A percentile compares a stretch with the other conserved stretches of the same genome.
Evolutionary conservation across 2,329 filamentous ascomycete genomes (phyloP).

Genomic region (Botrytis deweyae): DNA sequence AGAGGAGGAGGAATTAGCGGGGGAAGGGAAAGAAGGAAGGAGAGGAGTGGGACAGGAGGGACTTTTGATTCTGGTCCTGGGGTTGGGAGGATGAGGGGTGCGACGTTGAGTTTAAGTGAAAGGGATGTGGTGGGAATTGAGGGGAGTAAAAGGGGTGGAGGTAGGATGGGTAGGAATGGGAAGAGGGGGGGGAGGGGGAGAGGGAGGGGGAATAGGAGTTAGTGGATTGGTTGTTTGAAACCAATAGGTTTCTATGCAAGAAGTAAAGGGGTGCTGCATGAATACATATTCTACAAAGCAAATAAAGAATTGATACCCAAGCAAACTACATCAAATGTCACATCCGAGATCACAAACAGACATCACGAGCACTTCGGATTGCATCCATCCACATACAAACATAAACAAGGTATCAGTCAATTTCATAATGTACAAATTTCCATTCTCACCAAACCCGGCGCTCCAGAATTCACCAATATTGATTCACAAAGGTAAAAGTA

Average conservation of each 20-base stretch:
- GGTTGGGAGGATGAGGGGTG: slow-evolving; percentile 76
- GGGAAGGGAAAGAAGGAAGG: slow-evolving; percentile 51
- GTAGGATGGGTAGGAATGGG: slow-evolving; percentile 37
- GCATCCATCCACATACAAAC: neutral
- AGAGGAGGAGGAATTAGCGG: slow-evolving; percentile 45
- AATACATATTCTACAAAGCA: neutral
- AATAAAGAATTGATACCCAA: slow-evolving; percentile 14
- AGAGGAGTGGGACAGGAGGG: slow-evolving; percentile 47
- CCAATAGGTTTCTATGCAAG: neutral
- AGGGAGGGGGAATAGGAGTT: slow-evolving; percentile 9
- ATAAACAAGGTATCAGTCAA: neutral
- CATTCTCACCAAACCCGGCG: neutral
- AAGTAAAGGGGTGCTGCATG: neutral
- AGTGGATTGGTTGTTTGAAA: neutral
- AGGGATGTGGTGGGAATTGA: slow-evolving; percentile 73
- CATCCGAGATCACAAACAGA: neutral
- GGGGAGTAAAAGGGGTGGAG: slow-evolving; percentile 46
- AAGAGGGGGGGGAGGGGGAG: slow-evolving; percentile 24
- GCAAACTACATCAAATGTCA: neutral
- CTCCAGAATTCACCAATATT: slow-evolving; percentile 2
- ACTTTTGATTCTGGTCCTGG: slow-evolving; percentile 71
- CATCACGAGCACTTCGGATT: neutral
- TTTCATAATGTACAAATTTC: slow-evolving; percentile 11
- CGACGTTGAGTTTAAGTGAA: slow-evolving; percentile 72
- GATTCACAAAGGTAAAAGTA: neutral